phyloP scores from a whole-genome alignment of 2,329 filamentous ascomycete genomes.

The Penicillium decumbens region DNA sequence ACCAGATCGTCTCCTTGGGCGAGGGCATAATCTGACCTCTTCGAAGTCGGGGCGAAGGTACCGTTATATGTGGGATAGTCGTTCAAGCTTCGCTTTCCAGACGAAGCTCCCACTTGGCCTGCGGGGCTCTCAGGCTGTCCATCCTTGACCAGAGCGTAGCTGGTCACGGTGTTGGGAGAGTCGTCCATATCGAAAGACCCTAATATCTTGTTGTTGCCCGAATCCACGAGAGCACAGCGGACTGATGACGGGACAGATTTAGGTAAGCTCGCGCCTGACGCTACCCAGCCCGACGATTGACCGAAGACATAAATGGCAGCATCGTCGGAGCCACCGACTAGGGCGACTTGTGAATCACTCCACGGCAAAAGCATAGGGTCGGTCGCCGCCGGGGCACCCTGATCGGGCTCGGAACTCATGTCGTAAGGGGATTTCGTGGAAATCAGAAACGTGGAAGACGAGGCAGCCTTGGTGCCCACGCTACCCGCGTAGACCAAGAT shows the following conservation, averaged over 20 bases:
- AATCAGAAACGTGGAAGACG: constrained; percentile 73
- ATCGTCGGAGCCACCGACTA: constrained; percentile 71
- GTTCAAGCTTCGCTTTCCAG: constrained; percentile 41
- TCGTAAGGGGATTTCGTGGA: constrained; percentile 60
- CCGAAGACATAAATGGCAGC: constrained; percentile 69
- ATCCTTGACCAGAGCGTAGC: constrained; percentile 61
- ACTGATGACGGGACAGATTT: constrained; percentile 57
- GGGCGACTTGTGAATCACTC: constrained; percentile 64
- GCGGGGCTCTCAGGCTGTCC: constrained; percentile 51
- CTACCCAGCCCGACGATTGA: constrained; percentile 55
- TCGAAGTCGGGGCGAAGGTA: constrained; percentile 62
- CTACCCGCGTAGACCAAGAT: constrained; percentile 79
- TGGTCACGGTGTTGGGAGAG: constrained; percentile 69
- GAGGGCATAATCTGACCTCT: constrained; percentile 65
- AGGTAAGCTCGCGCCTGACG: constrained; percentile 61
- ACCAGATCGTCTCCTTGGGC: constrained; percentile 62
- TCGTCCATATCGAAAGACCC: constrained; percentile 71
- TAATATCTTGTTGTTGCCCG: constrained; percentile 72
- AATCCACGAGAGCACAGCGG: constrained; percentile 63
- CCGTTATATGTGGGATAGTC: constrained; percentile 77
- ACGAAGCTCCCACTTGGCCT: constrained; percentile 44
- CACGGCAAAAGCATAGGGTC: constrained; percentile 70
- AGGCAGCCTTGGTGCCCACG: constrained; percentile 53
- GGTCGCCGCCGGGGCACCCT: constrained; percentile 56
- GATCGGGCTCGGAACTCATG: constrained; percentile 56